phyloP scores from a whole-genome alignment of 2,329 filamentous ascomycete species.

The Ophiocordyceps camponoti-floridani region DNA sequence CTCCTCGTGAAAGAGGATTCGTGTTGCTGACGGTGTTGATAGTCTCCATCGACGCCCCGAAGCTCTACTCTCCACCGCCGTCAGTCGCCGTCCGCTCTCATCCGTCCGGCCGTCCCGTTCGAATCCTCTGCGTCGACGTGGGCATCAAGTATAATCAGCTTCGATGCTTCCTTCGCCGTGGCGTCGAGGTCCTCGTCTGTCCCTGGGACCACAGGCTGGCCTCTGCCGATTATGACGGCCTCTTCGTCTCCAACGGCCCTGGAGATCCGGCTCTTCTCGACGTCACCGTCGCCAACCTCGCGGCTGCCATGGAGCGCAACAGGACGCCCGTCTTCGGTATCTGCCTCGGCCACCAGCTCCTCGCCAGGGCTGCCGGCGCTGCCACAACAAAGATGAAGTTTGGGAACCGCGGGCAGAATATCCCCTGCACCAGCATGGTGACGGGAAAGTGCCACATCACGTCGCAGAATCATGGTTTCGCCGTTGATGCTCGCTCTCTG shows the following conservation, averaged over 20 bases:
- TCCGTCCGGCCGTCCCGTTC: conserved; percentile 70
- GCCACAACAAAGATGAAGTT: conserved; percentile 95
- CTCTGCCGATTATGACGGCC: conserved; percentile 77
- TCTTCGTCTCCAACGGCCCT: conserved; percentile 95
- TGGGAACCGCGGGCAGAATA: conserved; percentile 96
- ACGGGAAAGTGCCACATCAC: conserved; percentile 97
- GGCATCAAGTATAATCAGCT: conserved; percentile 98
- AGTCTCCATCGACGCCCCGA: conserved; percentile 83
- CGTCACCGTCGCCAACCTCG: conserved; percentile 62
- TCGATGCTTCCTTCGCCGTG: conserved; percentile 75
- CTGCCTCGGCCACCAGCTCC: conserved; percentile 84
- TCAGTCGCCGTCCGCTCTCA: conserved; percentile 61
- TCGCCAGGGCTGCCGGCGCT: conserved; percentile 75
- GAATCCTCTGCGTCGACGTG: conserved; percentile 86
- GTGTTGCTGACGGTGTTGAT: conserved; percentile 7
- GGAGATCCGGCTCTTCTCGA: conserved; percentile 83
- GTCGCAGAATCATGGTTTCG: conserved; percentile 95
- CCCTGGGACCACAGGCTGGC: conserved; percentile 94
- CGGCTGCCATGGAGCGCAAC: conserved; percentile 57
- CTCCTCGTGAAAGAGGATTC: no score
- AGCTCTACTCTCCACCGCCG: conserved; percentile 63
- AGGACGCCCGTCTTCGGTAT: conserved; percentile 88
- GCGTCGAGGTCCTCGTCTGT: conserved; percentile 84
- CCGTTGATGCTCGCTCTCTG: conserved; percentile 66
- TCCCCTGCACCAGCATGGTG: conserved; percentile 88